These are phyloP conservation scores for Asterionellopsis glacialis DNA, from an alignment of 108 stramenopile species.

Conservation along the genomic window DNA sequence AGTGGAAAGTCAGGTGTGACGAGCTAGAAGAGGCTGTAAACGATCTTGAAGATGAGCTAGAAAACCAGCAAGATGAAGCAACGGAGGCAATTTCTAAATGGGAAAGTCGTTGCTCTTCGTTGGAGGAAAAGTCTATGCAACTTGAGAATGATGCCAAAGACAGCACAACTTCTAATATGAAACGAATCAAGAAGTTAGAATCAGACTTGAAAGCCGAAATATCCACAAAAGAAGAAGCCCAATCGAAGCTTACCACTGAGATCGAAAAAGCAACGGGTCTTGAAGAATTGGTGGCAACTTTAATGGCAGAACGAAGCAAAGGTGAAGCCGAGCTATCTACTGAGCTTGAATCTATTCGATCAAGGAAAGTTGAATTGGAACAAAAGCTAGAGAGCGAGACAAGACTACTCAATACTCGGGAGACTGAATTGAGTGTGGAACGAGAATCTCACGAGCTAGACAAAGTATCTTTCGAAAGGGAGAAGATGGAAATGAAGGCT, in stretches of 20 bases:
- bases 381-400: constrained; percentile 16
- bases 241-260: constrained; percentile 3
- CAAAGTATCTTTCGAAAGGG: background rate
- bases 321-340: background rate
- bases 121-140: constrained; percentile 28
- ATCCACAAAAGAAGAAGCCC: constrained; percentile 2
- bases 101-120: constrained; percentile 45
- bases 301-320: constrained; percentile 3
- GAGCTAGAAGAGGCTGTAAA: constrained; percentile 40
- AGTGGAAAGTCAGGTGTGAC: constrained; percentile 46
- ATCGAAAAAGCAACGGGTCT: background rate
- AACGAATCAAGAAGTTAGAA: background rate
- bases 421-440: constrained; percentile 2
- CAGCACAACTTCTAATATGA: background rate
- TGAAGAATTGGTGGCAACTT: background rate
- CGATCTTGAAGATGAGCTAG: constrained; percentile 18
- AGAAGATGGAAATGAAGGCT: background rate
- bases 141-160: constrained; percentile 14
- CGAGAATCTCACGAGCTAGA: background rate
- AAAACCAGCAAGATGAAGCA: constrained; percentile 46
- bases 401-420: background rate
- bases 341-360: background rate
- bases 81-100: constrained; percentile 58
- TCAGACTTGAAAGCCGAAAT: constrained; percentile 9
- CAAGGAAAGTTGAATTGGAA: constrained; percentile 11